phyloP scores from a whole-genome alignment of 495 filamentous ascomycete genomes.

The Bathelium albidoporum region DNA sequence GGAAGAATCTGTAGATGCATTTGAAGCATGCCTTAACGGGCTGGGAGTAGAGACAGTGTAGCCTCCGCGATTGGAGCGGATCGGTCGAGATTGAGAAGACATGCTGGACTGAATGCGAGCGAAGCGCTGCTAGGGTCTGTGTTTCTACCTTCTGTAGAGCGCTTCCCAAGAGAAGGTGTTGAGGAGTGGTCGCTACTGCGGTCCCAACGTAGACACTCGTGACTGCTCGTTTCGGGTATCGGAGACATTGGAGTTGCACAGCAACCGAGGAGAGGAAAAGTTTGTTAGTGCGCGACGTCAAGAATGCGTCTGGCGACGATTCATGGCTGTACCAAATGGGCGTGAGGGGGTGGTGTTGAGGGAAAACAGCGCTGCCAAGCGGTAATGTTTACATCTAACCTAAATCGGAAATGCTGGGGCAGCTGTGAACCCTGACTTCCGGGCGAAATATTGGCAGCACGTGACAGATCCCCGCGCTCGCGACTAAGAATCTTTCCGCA shows the following conservation, averaged over 20 bases:
- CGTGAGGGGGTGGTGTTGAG: neutral
- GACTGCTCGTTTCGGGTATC: neutral
- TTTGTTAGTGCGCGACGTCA: neutral
- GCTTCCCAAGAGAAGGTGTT: neutral
- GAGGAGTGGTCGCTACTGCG: neutral
- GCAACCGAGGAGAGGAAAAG: neutral
- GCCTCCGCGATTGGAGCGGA: slow-evolving; percentile 43
- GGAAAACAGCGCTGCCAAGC: neutral
- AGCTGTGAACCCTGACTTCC: neutral
- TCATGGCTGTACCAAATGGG: neutral
- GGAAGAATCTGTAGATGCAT: slow-evolving; percentile 67
- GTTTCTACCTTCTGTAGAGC: neutral
- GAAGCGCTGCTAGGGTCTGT: neutral
- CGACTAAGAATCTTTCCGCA: neutral
- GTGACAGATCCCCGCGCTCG: neutral
- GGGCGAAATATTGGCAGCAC: neutral
- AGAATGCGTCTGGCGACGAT: neutral
- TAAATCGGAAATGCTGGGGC: neutral
- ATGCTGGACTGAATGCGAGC: neutral
- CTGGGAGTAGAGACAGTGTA: slow-evolving; percentile 46
- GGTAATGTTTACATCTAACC: neutral
- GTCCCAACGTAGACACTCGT: neutral
- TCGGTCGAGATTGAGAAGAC: slow-evolving; percentile 2
- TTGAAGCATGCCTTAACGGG: slow-evolving; percentile 63
- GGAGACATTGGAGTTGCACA: neutral